A percentile compares a stretch with the other conserved stretches of the same genome.
Conservation (phyloP, 345 rosid genomes). For the Eutrema heterophyllum region DNA sequence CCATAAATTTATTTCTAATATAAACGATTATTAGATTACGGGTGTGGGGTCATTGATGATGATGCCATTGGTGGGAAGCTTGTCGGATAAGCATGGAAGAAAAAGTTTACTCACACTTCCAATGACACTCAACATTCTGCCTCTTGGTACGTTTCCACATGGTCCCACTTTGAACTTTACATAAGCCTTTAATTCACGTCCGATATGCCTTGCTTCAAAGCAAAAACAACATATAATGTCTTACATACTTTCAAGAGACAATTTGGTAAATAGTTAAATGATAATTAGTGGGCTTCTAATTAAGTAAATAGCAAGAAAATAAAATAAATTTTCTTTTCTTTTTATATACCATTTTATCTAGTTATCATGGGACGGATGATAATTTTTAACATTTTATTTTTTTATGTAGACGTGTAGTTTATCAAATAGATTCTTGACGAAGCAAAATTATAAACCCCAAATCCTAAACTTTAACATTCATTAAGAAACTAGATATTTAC, state of each 20-base stretch:
- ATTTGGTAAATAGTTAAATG: no score
- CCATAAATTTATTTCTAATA: background rate
- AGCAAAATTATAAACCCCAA: background rate
- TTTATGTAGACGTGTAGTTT: no score
- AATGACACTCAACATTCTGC: constrained; percentile 52
- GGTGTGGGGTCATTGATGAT: constrained; percentile 74
- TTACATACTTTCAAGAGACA: background rate
- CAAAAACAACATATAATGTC: background rate
- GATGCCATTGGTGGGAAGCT: constrained; percentile 84
- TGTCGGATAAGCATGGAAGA: constrained; percentile 86
- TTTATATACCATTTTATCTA: no score
- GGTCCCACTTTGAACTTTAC: background rate
- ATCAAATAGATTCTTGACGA: no score
- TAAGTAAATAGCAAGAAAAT: background rate
- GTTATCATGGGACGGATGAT: no score
- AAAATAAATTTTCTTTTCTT: no score
- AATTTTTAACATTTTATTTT: no score
- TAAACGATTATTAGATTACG: constrained; percentile 41
- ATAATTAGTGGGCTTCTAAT: background rate
- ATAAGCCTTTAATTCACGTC: background rate
- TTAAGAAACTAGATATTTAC: background rate
- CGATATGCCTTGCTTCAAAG: background rate
- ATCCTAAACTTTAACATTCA: background rate
- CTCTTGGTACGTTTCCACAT: constrained; percentile 47
- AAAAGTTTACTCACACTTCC: constrained; percentile 74